These are phyloP conservation scores for Thozetella sp. DNA, from an alignment of 495 filamentous ascomycete species.

Conservation along the genomic window DNA sequence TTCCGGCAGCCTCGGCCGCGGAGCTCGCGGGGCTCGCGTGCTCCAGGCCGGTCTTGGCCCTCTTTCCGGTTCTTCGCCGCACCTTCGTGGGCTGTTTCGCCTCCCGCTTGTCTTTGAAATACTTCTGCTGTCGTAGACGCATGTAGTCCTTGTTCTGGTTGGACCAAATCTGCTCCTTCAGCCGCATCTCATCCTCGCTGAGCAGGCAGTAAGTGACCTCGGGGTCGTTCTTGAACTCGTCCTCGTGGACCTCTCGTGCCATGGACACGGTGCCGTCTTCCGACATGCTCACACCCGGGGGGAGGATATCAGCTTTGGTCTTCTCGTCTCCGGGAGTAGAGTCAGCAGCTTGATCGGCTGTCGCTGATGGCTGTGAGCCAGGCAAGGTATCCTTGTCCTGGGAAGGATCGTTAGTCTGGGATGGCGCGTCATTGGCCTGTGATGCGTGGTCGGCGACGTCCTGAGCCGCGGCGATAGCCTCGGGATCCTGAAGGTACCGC, in stretches of 20 bases:
- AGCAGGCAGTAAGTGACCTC: constrained; percentile 81
- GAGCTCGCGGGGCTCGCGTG: constrained; percentile 55
- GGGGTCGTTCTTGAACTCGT: constrained; percentile 84
- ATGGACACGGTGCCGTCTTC: constrained; percentile 49
- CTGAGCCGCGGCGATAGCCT: constrained; percentile 39
- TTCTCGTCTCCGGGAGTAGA: too few species aligned
- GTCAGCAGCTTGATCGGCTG: too few species aligned
- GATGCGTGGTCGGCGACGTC: constrained; percentile 30
- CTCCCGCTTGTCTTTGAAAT: constrained; percentile 64
- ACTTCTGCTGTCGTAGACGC: constrained; percentile 77
- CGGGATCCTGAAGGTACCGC: constrained; percentile 43
- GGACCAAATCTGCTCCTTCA: constrained; percentile 92
- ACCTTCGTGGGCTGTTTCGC: constrained; percentile 52
- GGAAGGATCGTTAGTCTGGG: too few species aligned
- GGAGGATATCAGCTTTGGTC: constrained; percentile 11
- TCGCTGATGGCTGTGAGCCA: too few species aligned
- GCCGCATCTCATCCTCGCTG: constrained; percentile 63
- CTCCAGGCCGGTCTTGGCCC: constrained; percentile 59
- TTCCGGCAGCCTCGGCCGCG: constrained; percentile 73
- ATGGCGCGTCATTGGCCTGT: constrained; percentile 9
- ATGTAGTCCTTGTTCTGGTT: constrained; percentile 91
- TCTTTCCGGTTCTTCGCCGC: constrained; percentile 50
- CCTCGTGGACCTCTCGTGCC: constrained; percentile 45
- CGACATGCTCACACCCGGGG: constrained; percentile 7
- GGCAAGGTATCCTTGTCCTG: too few species aligned